Base-by-base conservation (phyloP, 257 asterid species). In the Solanum chilense region DNA sequence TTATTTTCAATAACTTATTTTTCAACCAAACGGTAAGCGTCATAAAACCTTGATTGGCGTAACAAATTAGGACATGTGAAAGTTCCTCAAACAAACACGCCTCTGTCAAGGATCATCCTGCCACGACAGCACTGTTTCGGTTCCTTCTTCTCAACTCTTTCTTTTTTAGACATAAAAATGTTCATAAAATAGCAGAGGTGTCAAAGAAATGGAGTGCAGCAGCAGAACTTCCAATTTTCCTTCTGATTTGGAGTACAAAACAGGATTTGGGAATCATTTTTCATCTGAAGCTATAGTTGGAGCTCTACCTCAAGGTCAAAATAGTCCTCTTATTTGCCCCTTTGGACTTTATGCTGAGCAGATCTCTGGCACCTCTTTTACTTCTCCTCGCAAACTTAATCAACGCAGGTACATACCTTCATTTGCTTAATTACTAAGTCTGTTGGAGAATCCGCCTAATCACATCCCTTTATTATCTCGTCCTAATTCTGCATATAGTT, bases 301-400 rank as follows among this genome's bases (percentile, higher is more conserved):
- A 88, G 95, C 98, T 86, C 91, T 97, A 31, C 99, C 99, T 9
- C 93, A 83, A 18, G 94, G 92, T 44, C 99, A 97, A 91, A 97
- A 97, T 89, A 97, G 91, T 76, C 99, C 99, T 66, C 95, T 95
- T 49, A 81, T 91, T 60, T 95, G 99, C 86, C 99, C 99, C 23
- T 89, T 89, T 85, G 98, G 97, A 45, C 99, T 95, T 86, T 97
- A 97, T 86, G 99, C 99, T 44, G 99, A 97, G 88, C 99, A 97
- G 91, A 91, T 97, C 87, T 97, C 99, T 83, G 99, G 99, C 88
- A 91, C 99, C 87, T 94, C 99, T 68, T 97, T 97, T 92, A 97
- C 99, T 87, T 92, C 99, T 12, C 99, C 99, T 11, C 99, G 99
- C 89, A 94, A 95, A 90, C 96, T 91, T 77, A 97, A 97, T 82